These are phyloP conservation scores for Spizellomyces punctatus DNA, from an alignment of 192 early-diverging fungal species.

Conservation along the genomic window DNA sequence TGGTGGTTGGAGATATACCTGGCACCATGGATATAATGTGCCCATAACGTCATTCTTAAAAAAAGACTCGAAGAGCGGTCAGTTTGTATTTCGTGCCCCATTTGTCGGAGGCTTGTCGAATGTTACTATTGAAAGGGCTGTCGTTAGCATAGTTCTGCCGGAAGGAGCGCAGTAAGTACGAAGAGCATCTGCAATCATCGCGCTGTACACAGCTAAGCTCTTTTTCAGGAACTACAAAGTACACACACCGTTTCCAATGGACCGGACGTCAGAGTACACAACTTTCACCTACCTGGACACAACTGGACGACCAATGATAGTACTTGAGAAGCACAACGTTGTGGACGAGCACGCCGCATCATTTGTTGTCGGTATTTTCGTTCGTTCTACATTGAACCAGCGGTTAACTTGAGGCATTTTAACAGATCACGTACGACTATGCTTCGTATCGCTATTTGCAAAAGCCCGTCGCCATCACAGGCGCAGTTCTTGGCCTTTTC, in stretches of 20 bases:
- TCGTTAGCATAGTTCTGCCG: constrained; percentile 80
- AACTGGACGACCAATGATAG: constrained; percentile 81
- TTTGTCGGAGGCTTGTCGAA: constrained; percentile 69
- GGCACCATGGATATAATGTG: constrained; percentile 90
- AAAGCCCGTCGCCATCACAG: constrained; percentile 49
- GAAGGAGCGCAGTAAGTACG: constrained; percentile 80
- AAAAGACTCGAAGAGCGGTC: constrained; percentile 40
- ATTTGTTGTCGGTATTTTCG: constrained; percentile 3
- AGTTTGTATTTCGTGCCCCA: constrained; percentile 69
- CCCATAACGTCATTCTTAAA: constrained; percentile 70
- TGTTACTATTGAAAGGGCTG: constrained; percentile 64
- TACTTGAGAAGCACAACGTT: constrained; percentile 69
- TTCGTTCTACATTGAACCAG: background rate
- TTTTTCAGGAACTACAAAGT: constrained; percentile 6
- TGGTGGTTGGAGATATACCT: constrained; percentile 98
- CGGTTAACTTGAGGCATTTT: no score
- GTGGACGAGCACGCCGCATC: constrained; percentile 65
- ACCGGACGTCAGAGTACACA: constrained; percentile 49
- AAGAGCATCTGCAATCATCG: constrained; percentile 3
- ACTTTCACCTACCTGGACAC: constrained; percentile 88
- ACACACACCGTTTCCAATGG: constrained; percentile 61
- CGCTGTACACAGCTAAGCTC: background rate
- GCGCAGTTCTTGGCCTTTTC: constrained; percentile 44
- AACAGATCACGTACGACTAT: constrained; percentile 49
- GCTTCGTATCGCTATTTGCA: constrained; percentile 31